Evolutionary conservation across 2,329 filamentous ascomycete species (phyloP), one percentile per base, ranked within the genome.

Genomic region (Beauveria scarabaeidicola): DNA sequence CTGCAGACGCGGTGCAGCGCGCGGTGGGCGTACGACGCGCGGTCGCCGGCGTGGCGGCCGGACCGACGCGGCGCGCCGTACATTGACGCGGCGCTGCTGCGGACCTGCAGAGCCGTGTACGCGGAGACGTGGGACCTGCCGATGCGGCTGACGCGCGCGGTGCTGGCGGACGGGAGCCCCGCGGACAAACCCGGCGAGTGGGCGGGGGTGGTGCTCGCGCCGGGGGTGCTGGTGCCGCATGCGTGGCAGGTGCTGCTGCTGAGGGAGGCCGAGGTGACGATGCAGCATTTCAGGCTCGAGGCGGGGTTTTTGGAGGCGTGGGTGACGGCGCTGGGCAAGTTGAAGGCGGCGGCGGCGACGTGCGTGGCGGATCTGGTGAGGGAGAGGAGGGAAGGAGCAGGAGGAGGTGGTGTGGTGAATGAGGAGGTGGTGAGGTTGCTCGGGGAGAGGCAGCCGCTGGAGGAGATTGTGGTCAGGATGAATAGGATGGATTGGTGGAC

Each of bases 231-330:
- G 55, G 55, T 58, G 55, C 55, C 55, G 36, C 55, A 58, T 36
- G 55, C 55, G 21, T 58, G 55, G 55, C 55, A 58, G 55, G 55
- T 58, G 55, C 46, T 58, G 46, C 55, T 58, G 46, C 36, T 58
- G 46, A 19, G 46, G 19, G 36, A 36, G 36, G 55, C 46, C 21
- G 55, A 58, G 55, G 25, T 58, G 4, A 58, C 55, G 23, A 29
- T 58, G 46, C 55, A 58, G 46, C 55, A 58, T 8, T 51, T 58
- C 2, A 46, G 55, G 8, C 55, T 58, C 23, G 55, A 58, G 36
- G 55, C 55, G 4, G 55, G 55, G 8, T 58, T 58, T 23, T 13
- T 58, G 32, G 55, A 58, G 21, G 29, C 50, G 36, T 58, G 55
- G 55, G 46, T 58, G 32, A 36, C 55, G 32, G 55, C 55, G 32